Percentiles rank a stretch among this genome's conserved stretches.
phyloP scores from a whole-genome alignment of 441 rosid genomes.

The Euphorbia celastroides region DNA sequence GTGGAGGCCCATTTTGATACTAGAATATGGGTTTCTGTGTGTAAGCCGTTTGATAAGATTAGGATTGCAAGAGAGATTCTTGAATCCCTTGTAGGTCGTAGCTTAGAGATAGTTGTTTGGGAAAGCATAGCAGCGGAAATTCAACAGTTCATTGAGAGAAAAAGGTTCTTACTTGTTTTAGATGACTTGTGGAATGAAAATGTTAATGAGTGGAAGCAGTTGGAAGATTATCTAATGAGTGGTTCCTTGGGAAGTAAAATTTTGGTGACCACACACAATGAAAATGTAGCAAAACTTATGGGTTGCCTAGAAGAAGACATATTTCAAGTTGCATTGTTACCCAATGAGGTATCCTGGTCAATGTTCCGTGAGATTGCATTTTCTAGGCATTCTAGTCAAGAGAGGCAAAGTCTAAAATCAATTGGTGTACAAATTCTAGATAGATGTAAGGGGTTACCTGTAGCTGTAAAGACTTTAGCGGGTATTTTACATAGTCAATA shows the following conservation, averaged over 20 bases:
- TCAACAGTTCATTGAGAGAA: neutral
- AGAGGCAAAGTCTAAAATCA: neutral
- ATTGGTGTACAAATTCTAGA: neutral
- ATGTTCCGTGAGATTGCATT: neutral
- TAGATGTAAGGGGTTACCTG: slow-evolving; percentile 1
- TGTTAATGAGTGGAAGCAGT: neutral
- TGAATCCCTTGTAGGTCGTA: neutral
- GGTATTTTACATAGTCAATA: neutral
- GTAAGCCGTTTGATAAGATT: neutral
- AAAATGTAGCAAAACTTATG: neutral
- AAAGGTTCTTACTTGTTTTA: neutral
- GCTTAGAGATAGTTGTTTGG: neutral
- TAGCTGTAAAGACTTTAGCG: neutral
- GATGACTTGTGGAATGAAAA: neutral
- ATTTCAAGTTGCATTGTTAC: too few relatives aligned
- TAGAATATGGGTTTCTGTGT: neutral
- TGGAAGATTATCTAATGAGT: neutral
- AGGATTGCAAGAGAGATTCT: neutral
- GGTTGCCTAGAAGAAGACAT: neutral
- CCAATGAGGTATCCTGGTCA: neutral
- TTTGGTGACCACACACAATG: neutral
- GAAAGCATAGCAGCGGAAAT: neutral
- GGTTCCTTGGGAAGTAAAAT: neutral
- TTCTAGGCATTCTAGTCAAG: neutral
- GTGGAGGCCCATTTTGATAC: neutral